phyloP scores from a whole-genome alignment of 352 stramenopile species.

The Phytophthora fragariaefolia region DNA sequence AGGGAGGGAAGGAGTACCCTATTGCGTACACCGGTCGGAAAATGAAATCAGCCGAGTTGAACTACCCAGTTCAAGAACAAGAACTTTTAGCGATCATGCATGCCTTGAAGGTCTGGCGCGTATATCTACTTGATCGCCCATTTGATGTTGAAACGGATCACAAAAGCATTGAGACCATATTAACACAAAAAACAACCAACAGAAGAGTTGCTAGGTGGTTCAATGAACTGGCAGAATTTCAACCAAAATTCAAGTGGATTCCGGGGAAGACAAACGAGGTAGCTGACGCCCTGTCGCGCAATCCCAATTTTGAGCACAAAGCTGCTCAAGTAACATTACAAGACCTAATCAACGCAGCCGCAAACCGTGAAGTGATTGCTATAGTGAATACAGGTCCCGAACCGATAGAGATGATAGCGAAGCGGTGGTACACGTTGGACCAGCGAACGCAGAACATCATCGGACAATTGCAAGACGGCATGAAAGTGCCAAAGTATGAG shows the following conservation, averaged over 20 bases:
- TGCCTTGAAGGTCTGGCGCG: slow-evolving; percentile 7
- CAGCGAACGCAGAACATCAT: slow-evolving; percentile 1
- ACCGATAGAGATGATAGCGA: neutral
- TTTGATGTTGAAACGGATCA: slow-evolving; percentile 22
- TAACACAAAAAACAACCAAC: slow-evolving; percentile 21
- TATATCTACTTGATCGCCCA: slow-evolving; percentile 19
- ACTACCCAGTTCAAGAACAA: slow-evolving; percentile 8
- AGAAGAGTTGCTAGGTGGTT: slow-evolving; percentile 13
- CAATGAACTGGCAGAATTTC: slow-evolving; percentile 3
- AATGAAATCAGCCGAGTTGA: slow-evolving; percentile 10
- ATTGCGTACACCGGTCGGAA: too few species aligned
- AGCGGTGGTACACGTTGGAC: slow-evolving; percentile 10
- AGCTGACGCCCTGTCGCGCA: slow-evolving; percentile 2
- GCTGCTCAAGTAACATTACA: slow-evolving; percentile 10
- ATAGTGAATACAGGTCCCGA: neutral
- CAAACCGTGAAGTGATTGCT: neutral
- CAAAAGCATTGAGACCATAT: slow-evolving; percentile 22
- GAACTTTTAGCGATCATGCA: slow-evolving; percentile 13
- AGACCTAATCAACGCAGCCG: slow-evolving; percentile 1
- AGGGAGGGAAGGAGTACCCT: too few species aligned
- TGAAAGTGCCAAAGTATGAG: slow-evolving; percentile 5
- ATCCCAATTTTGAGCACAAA: slow-evolving; percentile 5
- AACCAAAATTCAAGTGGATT: slow-evolving; percentile 16
- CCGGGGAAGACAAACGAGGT: slow-evolving; percentile 16
- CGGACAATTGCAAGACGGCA: neutral